Evolutionary conservation across 1,284 basidiomycete species (phyloP).

Genomic region (Xerocomus minutiporus): DNA sequence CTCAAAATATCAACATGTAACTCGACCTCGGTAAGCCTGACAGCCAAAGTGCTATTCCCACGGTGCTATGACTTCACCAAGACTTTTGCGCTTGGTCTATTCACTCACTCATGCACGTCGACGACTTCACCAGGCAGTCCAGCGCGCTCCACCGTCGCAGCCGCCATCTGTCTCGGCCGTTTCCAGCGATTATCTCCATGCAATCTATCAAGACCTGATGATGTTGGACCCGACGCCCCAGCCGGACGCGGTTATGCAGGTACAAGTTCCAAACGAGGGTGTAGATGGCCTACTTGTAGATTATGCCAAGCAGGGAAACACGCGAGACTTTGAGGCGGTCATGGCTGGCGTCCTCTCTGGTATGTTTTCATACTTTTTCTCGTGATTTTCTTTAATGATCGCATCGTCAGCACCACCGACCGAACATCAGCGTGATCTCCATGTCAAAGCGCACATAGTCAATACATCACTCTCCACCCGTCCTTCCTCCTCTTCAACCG

Average conservation of each 20-base stretch:
- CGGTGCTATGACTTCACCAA: background rate
- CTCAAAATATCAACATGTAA: too few species aligned
- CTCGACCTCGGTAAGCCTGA: too few species aligned
- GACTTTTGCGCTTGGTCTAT: background rate
- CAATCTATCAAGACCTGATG: conserved; percentile 5
- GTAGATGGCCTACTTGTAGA: conserved; percentile 46
- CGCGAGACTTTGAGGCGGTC: conserved; percentile 43
- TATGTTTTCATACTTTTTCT: conserved; percentile 22
- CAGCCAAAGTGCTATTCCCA: background rate
- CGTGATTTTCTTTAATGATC: background rate
- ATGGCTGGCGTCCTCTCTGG: conserved; percentile 43
- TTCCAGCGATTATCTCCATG: background rate
- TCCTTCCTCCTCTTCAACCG: conserved; percentile 23
- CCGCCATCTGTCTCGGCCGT: background rate
- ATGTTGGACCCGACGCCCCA: background rate
- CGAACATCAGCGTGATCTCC: conserved; percentile 59
- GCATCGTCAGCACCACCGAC: conserved; percentile 40
- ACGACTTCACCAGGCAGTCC: conserved; percentile 23
- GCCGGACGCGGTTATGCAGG: background rate
- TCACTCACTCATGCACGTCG: conserved; percentile 7
- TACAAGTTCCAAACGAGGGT: conserved; percentile 36
- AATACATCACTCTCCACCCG: conserved; percentile 7
- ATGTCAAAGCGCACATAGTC: conserved; percentile 57
- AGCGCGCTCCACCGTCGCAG: background rate
- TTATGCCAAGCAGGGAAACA: conserved; percentile 47